Conservation (phyloP, 139 green algal genomes). For the Tetraselmis striata region DNA sequence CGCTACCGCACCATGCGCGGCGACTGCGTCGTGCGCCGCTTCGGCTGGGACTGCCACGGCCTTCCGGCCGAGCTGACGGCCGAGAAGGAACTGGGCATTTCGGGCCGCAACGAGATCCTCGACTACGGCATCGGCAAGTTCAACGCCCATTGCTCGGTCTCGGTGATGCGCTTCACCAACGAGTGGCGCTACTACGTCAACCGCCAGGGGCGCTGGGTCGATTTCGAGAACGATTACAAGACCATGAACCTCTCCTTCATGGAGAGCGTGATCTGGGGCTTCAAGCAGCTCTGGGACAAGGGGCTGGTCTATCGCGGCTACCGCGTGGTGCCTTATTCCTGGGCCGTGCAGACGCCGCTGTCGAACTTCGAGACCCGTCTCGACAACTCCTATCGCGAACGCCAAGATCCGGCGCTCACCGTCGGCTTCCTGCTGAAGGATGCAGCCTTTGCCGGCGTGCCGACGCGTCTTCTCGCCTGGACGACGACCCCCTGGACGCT, state of each 20-base stretch:
- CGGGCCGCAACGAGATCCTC: slow-evolving; percentile 78
- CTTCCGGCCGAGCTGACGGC: slow-evolving; percentile 98
- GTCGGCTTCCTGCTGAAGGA: slow-evolving; percentile 67
- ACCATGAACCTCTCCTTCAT: slow-evolving; percentile 95
- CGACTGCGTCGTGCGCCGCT: slow-evolving; percentile 79
- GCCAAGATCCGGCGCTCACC: slow-evolving; percentile 63
- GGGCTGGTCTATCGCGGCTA: slow-evolving; percentile 96
- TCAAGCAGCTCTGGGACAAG: slow-evolving; percentile 89
- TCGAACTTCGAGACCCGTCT: slow-evolving; percentile 97
- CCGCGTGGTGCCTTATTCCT: slow-evolving; percentile 98
- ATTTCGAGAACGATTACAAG: slow-evolving; percentile 99
- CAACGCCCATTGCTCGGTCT: slow-evolving; percentile 97
- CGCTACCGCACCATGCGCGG: slow-evolving; percentile 82
- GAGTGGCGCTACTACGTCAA: slow-evolving; percentile 92
- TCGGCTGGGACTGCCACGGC: slow-evolving; percentile 97
- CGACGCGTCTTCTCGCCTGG: slow-evolving; percentile 87
- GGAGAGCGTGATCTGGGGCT: slow-evolving; percentile 97
- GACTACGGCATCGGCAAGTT: slow-evolving; percentile 93
- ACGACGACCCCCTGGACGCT: slow-evolving; percentile 99
- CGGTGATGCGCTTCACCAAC: slow-evolving; percentile 95
- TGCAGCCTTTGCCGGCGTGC: slow-evolving; percentile 64
- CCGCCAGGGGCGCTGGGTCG: slow-evolving; percentile 94
- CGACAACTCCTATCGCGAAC: slow-evolving; percentile 98
- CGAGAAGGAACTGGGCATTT: slow-evolving; percentile 96
- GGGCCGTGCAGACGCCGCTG: slow-evolving; percentile 81